phyloP scores from a whole-genome alignment of 805 yeast species.

The Saccharomyces mikatae region DNA sequence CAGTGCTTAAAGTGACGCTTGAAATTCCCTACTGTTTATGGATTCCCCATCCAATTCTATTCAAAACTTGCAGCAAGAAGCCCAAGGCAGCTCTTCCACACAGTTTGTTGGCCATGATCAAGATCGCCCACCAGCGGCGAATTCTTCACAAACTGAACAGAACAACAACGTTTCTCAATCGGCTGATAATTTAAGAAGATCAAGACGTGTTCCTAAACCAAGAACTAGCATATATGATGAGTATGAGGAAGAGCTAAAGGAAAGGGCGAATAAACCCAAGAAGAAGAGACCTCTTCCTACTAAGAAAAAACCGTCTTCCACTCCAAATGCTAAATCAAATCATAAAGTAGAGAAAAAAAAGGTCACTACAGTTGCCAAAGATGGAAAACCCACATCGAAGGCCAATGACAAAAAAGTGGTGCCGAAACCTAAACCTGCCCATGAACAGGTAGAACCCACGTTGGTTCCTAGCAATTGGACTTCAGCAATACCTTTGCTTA shows the following conservation, averaged over 20 bases:
- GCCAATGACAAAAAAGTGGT: background rate
- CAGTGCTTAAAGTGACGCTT: background rate
- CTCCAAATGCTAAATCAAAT: constrained; percentile 8
- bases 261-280: constrained; percentile 2
- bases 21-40: background rate
- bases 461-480: constrained; percentile 20
- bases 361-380: constrained; percentile 1
- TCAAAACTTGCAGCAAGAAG: background rate
- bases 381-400: background rate
- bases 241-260: constrained; percentile 10
- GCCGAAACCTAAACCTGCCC: background rate
- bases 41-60: background rate
- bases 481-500: constrained; percentile 19
- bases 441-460: constrained; percentile 13
- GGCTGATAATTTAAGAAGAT: constrained; percentile 14
- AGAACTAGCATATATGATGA: constrained; percentile 13
- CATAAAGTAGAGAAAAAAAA: constrained; percentile 6
- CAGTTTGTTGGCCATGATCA: background rate
- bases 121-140: background rate
- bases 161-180: background rate
- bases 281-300: constrained; percentile 8
- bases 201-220: constrained; percentile 19
- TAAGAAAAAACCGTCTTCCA: constrained; percentile 7
- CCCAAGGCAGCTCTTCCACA: background rate
- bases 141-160: background rate